These are phyloP conservation scores for Monosporozyma unispora DNA, from an alignment of 805 yeast genomes.

Conservation along the genomic window DNA sequence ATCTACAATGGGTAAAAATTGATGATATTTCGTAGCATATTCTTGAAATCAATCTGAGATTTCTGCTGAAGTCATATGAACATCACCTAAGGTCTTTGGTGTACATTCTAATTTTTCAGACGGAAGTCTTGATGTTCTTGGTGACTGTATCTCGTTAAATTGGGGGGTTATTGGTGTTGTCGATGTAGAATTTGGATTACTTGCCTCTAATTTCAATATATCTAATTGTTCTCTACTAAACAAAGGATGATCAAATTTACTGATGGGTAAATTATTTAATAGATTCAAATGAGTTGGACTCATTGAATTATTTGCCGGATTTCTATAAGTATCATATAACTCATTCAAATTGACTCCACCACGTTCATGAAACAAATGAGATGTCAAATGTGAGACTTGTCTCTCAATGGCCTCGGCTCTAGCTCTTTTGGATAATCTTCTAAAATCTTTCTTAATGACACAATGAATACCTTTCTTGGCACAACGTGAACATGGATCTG, in stretches of 20 bases:
- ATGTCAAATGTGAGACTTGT: neutral
- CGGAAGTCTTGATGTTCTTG: neutral
- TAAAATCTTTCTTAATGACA: conserved; percentile 69
- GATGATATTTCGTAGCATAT: conserved; percentile 68
- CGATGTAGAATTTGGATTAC: neutral
- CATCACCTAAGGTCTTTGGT: conserved; percentile 62
- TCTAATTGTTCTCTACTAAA: conserved; percentile 4
- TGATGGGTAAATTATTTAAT: neutral
- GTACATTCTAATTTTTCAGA: conserved; percentile 32
- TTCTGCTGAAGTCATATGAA: conserved; percentile 46
- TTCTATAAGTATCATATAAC: neutral
- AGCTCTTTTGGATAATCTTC: conserved; percentile 82
- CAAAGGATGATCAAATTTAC: neutral
- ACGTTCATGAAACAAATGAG: neutral
- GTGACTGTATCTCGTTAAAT: neutral
- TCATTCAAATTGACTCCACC: neutral
- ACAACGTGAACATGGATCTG: conserved; percentile 78
- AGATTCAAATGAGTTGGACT: neutral
- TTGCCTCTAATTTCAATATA: conserved; percentile 2
- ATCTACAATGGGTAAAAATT: conserved; percentile 81
- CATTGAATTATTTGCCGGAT: neutral
- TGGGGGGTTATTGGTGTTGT: neutral
- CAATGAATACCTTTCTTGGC: conserved; percentile 59
- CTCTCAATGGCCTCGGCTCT: conserved; percentile 22
- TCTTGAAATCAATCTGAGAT: conserved; percentile 59